These are phyloP conservation scores for Saturnispora halmiae DNA, from an alignment of 805 yeast genomes.

Conservation along the genomic window DNA sequence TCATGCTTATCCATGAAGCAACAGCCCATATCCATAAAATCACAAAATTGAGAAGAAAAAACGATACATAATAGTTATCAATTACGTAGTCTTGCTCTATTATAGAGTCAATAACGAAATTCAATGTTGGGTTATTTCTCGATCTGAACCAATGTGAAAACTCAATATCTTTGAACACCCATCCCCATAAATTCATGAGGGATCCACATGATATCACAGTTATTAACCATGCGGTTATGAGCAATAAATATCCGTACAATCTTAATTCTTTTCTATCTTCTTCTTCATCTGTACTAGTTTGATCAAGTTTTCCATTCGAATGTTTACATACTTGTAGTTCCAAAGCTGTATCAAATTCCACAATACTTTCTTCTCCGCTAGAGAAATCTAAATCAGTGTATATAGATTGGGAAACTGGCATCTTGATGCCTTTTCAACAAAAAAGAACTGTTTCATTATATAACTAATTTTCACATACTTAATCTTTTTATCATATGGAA, in stretches of 20 bases:
- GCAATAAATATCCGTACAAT: conserved; percentile 23
- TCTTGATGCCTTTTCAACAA: not conserved
- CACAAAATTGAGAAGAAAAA: conserved; percentile 27
- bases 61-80: conserved; percentile 26
- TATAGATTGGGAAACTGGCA: not conserved
- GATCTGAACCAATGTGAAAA: not conserved
- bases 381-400: not conserved
- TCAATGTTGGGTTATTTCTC: conserved; percentile 8
- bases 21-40: conserved; percentile 61
- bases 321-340: not conserved
- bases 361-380: not conserved
- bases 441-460: too few species aligned
- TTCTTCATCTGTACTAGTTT: not conserved
- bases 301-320: not conserved
- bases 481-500: conserved; percentile 2
- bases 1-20: conserved; percentile 71
- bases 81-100: conserved; percentile 11
- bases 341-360: not conserved
- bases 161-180: conserved; percentile 18
- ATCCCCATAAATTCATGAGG: conserved; percentile 25
- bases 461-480: not conserved
- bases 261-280: conserved; percentile 13
- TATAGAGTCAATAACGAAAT: conserved; percentile 7
- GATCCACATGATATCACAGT: conserved; percentile 25
- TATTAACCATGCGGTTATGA: conserved; percentile 21